Evolutionary conservation across 805 yeast species (phyloP).

Genomic region (Starmerella scarabaei): DNA sequence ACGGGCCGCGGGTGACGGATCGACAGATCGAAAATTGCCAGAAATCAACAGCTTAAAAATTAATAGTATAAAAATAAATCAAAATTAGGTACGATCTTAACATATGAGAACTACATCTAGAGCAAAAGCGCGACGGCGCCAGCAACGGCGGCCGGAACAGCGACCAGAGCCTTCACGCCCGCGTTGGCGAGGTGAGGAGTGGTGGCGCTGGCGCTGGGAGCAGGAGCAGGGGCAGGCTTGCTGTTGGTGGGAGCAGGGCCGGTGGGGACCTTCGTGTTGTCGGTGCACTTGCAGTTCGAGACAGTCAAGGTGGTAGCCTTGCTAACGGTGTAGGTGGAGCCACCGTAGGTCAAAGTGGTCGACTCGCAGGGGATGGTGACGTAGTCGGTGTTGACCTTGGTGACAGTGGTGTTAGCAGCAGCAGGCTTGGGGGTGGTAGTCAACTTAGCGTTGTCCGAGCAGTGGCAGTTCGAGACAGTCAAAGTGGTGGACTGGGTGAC

Average conservation of each 20-base stretch:
- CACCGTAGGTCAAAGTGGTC: slow-evolving; percentile 16
- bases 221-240: background rate
- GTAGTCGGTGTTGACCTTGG: slow-evolving; percentile 4
- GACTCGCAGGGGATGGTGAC: slow-evolving; percentile 19
- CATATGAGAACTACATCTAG: too few species aligned
- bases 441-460: slow-evolving; percentile 55
- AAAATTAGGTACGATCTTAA: too few species aligned
- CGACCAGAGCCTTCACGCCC: background rate
- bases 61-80: too few species aligned
- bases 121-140: background rate
- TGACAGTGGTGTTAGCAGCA: slow-evolving; percentile 2
- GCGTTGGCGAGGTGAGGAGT: background rate
- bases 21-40: background rate
- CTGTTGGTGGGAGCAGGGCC: background rate
- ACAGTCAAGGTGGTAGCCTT: slow-evolving; percentile 45
- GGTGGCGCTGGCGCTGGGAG: background rate
- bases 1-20: background rate
- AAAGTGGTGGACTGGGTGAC: slow-evolving; percentile 40
- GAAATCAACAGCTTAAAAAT: background rate
- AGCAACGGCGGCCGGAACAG: background rate
- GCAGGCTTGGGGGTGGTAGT: slow-evolving; percentile 27
- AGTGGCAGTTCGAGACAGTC: slow-evolving; percentile 47
- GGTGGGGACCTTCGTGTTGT: background rate
- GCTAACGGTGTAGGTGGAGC: slow-evolving; percentile 20
- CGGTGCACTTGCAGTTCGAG: slow-evolving; percentile 46